phyloP scores from a whole-genome alignment of 371 early-diverging fungal species.

The Mucor velutinosus region DNA sequence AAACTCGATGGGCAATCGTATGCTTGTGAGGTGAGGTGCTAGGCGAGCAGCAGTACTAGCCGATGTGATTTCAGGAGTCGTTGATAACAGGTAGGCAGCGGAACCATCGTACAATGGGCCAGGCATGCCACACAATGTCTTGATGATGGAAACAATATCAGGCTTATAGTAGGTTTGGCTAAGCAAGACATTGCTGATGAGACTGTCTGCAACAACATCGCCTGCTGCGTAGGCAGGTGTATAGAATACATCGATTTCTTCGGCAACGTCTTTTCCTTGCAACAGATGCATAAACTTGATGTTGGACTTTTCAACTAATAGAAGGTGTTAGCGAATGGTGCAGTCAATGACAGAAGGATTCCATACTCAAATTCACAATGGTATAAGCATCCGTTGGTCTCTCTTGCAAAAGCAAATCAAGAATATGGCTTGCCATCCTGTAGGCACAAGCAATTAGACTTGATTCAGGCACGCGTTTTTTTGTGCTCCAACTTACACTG shows the following conservation, averaged over 20 bases:
- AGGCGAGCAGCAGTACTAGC: conserved; percentile 24
- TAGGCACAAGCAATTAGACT: background rate
- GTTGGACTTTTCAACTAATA: conserved; percentile 45
- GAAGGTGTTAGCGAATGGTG: background rate
- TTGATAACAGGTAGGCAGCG: conserved; percentile 9
- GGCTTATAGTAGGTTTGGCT: conserved; percentile 54
- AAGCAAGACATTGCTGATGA: conserved; percentile 47
- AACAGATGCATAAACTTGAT: conserved; percentile 49
- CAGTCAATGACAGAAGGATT: background rate
- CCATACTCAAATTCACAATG: conserved; percentile 36
- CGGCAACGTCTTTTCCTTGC: conserved; percentile 34
- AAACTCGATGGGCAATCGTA: conserved; percentile 34
- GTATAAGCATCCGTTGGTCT: conserved; percentile 23
- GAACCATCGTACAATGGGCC: conserved; percentile 34
- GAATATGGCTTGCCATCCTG: conserved; percentile 42
- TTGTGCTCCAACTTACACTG: conserved; percentile 33
- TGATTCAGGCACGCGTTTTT: background rate
- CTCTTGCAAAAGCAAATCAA: conserved; percentile 29
- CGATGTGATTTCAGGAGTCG: conserved; percentile 17
- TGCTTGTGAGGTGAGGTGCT: conserved; percentile 35
- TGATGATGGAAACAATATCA: conserved; percentile 53
- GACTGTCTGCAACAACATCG: conserved; percentile 47
- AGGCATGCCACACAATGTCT: conserved; percentile 52
- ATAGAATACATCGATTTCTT: conserved; percentile 35
- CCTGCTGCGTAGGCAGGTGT: conserved; percentile 55